These are phyloP conservation scores for Neonectria punicea DNA, from an alignment of 2,329 filamentous ascomycete species.

Conservation along the genomic window DNA sequence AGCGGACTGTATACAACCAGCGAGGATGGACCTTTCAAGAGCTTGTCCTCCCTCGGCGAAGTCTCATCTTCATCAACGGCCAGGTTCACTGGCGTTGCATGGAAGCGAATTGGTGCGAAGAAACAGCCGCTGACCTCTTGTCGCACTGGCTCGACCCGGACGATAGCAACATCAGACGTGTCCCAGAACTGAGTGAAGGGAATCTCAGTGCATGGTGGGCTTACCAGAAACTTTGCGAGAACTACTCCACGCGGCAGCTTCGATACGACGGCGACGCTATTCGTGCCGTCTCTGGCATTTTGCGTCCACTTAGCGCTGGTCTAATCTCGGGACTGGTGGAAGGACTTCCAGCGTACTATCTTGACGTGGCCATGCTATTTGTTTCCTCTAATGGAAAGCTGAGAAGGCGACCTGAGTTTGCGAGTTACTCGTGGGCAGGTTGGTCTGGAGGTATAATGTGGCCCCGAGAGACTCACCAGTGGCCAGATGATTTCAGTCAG, in stretches of 20 bases:
- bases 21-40: constrained; percentile 22
- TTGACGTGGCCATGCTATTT: constrained; percentile 12
- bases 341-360: constrained; percentile 5
- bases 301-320: constrained; percentile 8
- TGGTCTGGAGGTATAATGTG: constrained; percentile 21
- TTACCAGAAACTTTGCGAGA: constrained; percentile 21
- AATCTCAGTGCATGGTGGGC: neutral
- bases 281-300: constrained; percentile 18
- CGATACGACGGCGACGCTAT: constrained; percentile 22
- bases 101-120: constrained; percentile 26
- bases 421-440: constrained; percentile 33
- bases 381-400: neutral
- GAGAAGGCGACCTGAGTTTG: constrained; percentile 18
- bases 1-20: neutral
- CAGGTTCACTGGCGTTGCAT: constrained; percentile 19
- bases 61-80: constrained; percentile 9
- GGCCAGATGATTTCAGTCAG: neutral
- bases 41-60: neutral
- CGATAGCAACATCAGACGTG: neutral
- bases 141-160: constrained; percentile 10
- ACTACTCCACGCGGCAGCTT: constrained; percentile 22
- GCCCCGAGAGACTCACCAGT: constrained; percentile 10
- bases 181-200: neutral
- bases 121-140: constrained; percentile 15
- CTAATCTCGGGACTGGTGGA: constrained; percentile 1